Evolutionary conservation across 495 filamentous ascomycete genomes (phyloP).

Genomic region (Pseudevernia furfuracea): DNA sequence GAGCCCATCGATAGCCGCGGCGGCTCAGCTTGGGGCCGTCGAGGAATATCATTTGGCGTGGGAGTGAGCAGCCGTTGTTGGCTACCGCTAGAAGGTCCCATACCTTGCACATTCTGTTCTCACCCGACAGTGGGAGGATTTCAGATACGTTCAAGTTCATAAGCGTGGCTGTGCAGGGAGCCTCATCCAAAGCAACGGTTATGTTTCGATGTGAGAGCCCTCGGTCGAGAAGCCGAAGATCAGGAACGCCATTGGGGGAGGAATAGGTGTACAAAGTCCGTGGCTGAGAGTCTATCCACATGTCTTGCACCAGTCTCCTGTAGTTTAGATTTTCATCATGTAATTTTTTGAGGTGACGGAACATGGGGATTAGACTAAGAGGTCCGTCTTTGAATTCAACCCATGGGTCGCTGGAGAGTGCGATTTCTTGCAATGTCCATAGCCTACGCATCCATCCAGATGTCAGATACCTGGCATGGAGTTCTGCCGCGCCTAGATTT

Average conservation of each 20-base stretch:
- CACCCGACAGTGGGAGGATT: background rate
- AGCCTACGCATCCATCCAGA: conserved; percentile 21
- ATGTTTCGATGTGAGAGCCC: conserved; percentile 12
- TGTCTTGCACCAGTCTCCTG: background rate
- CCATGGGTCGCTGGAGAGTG: conserved; percentile 9
- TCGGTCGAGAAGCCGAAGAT: conserved; percentile 3
- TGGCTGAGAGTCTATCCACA: background rate
- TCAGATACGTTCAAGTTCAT: background rate
- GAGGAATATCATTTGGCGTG: conserved; percentile 7
- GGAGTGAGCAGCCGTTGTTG: conserved; percentile 9
- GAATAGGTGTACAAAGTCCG: background rate
- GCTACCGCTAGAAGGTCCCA: conserved; percentile 10
- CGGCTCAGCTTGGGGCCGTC: conserved; percentile 9
- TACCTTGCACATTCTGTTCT: background rate
- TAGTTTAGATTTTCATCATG: background rate
- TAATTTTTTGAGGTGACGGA: background rate
- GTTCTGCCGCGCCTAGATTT: background rate
- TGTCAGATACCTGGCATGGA: conserved; percentile 10
- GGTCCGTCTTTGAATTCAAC: conserved; percentile 13
- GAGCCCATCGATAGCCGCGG: conserved; percentile 17
- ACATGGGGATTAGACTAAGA: background rate
- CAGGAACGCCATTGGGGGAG: background rate
- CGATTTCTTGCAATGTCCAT: conserved; percentile 18
- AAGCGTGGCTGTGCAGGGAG: background rate
- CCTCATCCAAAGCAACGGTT: conserved; percentile 1